These are phyloP conservation scores for Scutellaria barbata DNA, from an alignment of 257 asterid genomes.

Conservation along the genomic window DNA sequence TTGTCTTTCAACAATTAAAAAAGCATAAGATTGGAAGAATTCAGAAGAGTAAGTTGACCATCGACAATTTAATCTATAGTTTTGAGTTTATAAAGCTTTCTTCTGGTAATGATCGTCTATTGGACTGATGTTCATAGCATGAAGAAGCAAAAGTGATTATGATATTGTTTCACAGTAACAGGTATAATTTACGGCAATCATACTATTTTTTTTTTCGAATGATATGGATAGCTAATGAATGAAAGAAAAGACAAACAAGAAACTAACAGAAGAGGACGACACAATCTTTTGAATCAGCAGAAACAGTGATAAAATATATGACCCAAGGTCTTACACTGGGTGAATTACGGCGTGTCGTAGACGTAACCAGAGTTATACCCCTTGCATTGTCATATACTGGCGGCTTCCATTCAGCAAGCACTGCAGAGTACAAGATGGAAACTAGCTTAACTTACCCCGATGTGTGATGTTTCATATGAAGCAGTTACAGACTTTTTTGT, in stretches of 20 bases:
- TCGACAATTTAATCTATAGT: too few species aligned
- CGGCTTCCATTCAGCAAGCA: constrained; percentile 97
- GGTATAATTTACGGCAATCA: background rate
- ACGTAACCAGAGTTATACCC: constrained; percentile 83
- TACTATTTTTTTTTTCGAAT: background rate
- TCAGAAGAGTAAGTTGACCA: too few species aligned
- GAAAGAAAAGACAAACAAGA: constrained; percentile 7
- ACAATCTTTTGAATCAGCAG: constrained; percentile 4
- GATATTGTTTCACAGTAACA: too few species aligned
- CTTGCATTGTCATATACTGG: constrained; percentile 82
- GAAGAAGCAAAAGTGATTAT: too few species aligned
- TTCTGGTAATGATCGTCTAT: background rate
- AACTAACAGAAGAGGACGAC: background rate
- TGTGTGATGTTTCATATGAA: constrained; percentile 20
- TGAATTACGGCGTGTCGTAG: constrained; percentile 94
- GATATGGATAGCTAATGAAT: background rate
- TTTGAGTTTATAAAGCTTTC: background rate
- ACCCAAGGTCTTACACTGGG: constrained; percentile 71
- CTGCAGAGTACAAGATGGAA: constrained; percentile 43
- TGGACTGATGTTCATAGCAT: too few species aligned
- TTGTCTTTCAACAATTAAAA: too few species aligned
- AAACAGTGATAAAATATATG: constrained; percentile 6
- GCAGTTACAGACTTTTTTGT: background rate
- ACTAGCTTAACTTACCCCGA: constrained; percentile 15
- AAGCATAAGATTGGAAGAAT: too few species aligned